Conservation (phyloP, 1,284 basidiomycete genomes). For the Boletus mariae region DNA sequence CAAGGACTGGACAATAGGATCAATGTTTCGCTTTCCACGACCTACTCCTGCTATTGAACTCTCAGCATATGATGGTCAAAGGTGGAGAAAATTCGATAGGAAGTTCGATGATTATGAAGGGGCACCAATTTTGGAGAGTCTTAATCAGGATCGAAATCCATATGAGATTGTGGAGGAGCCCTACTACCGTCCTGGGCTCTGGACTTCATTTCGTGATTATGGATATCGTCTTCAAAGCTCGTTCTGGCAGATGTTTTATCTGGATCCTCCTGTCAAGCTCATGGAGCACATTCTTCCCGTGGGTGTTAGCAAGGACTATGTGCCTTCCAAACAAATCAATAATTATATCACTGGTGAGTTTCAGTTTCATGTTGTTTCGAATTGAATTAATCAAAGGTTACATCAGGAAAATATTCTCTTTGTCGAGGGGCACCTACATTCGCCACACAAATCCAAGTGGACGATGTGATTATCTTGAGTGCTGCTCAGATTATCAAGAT, state of each 20-base stretch:
- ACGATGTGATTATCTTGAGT: neutral
- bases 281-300: neutral
- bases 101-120: neutral
- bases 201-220: neutral
- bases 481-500: neutral
- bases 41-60: neutral
- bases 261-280: neutral
- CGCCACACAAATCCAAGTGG: neutral
- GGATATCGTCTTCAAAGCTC: neutral
- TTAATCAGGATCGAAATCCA: neutral
- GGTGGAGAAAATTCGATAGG: neutral
- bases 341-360: neutral
- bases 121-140: neutral
- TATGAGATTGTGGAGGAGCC: neutral
- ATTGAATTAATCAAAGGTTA: neutral
- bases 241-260: constrained; percentile 1
- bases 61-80: neutral
- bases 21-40: neutral
- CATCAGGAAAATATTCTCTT: neutral
- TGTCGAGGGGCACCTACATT: too few relatives aligned
- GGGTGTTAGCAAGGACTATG: neutral
- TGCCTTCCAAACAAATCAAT: neutral
- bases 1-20: neutral
- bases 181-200: neutral
- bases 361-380: neutral